Evolutionary conservation across 208 protist species (phyloP), one percentile per base, ranked within the genome.

Genomic region (Leishmania amazonensis): DNA sequence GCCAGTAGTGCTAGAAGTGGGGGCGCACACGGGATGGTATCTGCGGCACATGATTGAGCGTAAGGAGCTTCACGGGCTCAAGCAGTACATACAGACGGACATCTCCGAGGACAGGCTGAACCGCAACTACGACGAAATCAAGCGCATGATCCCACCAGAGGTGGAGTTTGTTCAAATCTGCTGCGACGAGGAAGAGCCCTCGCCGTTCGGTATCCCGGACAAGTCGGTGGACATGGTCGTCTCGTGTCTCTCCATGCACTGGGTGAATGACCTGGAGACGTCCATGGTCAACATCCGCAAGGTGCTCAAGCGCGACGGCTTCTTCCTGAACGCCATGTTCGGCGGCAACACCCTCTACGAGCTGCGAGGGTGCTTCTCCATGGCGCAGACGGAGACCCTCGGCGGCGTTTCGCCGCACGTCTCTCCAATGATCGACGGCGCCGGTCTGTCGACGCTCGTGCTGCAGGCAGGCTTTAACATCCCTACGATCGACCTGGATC

Each of bases 21-120:
- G 94, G 35, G 94, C 94, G 28, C 93, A 97, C 85, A 95, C 92
- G 21, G 94, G 94, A 0, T 97, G 93, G 92, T 94, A 91, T 76
- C 91, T 97, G 79, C 90, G 92, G n/a, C 93, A 96, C 85, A 96
- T 96, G 93, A 53, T 97, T 24, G 92, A 95, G 80, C 88, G 91
- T 74, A 92, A 96, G 73, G 84, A 97, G 79, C 68, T 96, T 21
- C 88, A 89, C 81, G 94, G 94, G 1, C 86, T 96, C 13, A 96
- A 98, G 86, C 94, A 96, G 85, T 98, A 98, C 90, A 98, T 98
- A 45, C 94, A 98, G 85, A 97, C 93, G 24, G 95, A 98, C 85
- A 93, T 96, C 74, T 94, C 84, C 31, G 91, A 97, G 77, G 94
- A 97, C 17, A 84, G 93, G 19, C 78, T 98, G 19, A 96, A 97